phyloP scores from a whole-genome alignment of 2,329 filamentous ascomycete species.

The Colletotrichum aenigma region DNA sequence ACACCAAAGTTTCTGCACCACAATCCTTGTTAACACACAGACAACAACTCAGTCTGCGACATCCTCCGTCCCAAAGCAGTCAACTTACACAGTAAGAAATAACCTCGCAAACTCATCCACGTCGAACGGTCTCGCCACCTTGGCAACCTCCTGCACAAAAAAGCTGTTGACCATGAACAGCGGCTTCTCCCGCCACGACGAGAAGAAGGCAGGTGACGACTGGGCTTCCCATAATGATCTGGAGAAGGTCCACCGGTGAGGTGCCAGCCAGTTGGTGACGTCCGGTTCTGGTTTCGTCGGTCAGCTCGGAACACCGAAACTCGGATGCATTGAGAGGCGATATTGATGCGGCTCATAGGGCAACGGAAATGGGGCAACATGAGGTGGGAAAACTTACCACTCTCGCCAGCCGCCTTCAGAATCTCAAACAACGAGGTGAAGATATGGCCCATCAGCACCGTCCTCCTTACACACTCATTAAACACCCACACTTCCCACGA shows the following conservation, averaged over 20 bases:
- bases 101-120: constrained; percentile 43
- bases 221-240: constrained; percentile 47
- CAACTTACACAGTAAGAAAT: constrained; percentile 40
- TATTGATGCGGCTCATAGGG: background rate
- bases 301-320: background rate
- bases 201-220: constrained; percentile 45
- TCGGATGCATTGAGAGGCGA: background rate
- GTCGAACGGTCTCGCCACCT: constrained; percentile 38
- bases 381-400: constrained; percentile 16
- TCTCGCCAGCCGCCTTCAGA: constrained; percentile 28
- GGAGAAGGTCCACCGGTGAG: constrained; percentile 41
- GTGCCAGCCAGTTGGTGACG: constrained; percentile 20
- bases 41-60: background rate
- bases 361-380: background rate
- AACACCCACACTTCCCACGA: constrained; percentile 53
- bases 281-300: background rate
- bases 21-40: accelerated
- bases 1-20: constrained; percentile 12
- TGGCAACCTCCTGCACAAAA: constrained; percentile 39
- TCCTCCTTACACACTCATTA: constrained; percentile 44
- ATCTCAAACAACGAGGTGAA: constrained; percentile 37
- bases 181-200: constrained; percentile 47
- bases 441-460: constrained; percentile 34
- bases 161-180: constrained; percentile 38
- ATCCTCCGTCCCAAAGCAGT: accelerated